phyloP scores from a whole-genome alignment of 306 rosid species.

The Carpinus viminea region DNA sequence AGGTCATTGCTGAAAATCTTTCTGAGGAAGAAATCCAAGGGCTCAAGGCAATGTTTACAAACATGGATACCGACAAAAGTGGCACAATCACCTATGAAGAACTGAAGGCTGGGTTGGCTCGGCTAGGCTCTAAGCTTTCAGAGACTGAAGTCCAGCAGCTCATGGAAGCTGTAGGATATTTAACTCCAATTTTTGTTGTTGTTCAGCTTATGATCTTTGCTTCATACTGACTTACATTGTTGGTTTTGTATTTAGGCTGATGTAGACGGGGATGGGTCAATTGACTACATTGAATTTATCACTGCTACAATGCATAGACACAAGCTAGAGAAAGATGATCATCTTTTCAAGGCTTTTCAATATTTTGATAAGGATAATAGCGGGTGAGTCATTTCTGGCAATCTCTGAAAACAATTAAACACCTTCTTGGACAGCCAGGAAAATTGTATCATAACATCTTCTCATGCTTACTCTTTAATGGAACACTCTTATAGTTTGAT shows the following conservation, averaged over 20 bases:
- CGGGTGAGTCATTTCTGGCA: conserved; percentile 52
- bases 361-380: conserved; percentile 77
- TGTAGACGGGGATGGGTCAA: conserved; percentile 82
- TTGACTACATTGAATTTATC: conserved; percentile 84
- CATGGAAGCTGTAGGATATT: conserved; percentile 75
- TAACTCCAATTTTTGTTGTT: conserved; percentile 10
- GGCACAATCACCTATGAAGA: conserved; percentile 91
- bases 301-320: conserved; percentile 93
- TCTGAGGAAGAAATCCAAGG: conserved; percentile 93
- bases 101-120: conserved; percentile 69
- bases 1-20: conserved; percentile 94
- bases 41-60: conserved; percentile 77
- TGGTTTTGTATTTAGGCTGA: conserved; percentile 61
- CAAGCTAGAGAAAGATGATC: conserved; percentile 75
- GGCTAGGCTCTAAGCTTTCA: conserved; percentile 80
- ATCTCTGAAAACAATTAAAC: background rate
- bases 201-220: background rate
- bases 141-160: conserved; percentile 82
- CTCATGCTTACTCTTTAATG: background rate
- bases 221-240: conserved; percentile 17
- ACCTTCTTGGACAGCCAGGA: background rate
- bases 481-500: background rate
- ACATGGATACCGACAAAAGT: conserved; percentile 81
- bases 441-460: background rate
- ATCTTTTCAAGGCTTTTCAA: conserved; percentile 78